Evolutionary conservation across 331 rosid genomes (phyloP).

Genomic region (Arachis monticola): DNA sequence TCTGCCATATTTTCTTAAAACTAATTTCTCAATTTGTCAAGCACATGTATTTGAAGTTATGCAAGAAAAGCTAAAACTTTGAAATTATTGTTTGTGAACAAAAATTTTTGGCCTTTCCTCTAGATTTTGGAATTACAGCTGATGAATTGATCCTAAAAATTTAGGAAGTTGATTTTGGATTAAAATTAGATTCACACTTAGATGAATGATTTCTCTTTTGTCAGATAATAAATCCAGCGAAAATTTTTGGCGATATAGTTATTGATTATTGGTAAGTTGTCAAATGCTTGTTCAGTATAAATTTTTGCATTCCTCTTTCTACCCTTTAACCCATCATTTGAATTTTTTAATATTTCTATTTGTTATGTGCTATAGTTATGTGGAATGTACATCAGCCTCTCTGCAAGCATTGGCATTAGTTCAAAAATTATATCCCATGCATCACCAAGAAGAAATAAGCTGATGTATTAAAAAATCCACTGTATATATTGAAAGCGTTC

Average conservation of each 20-base stretch:
- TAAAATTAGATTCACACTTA: slow-evolving; percentile 1
- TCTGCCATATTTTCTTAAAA: neutral
- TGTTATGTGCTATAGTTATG: slow-evolving; percentile 51
- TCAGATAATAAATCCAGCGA: slow-evolving; percentile 90
- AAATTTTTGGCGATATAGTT: slow-evolving; percentile 93
- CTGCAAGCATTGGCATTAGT: slow-evolving; percentile 76
- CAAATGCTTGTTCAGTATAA: slow-evolving; percentile 33
- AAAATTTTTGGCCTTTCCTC: slow-evolving; percentile 9
- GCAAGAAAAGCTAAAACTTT: slow-evolving; percentile 11
- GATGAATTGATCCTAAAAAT: slow-evolving; percentile 24
- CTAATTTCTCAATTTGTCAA: slow-evolving; percentile 23
- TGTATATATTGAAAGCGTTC: slow-evolving; percentile 62
- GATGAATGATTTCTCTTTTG: slow-evolving; percentile 31
- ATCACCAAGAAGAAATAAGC: slow-evolving; percentile 69
- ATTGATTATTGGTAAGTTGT: slow-evolving; percentile 88
- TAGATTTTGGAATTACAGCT: slow-evolving; percentile 23
- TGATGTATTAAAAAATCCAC: slow-evolving; percentile 61
- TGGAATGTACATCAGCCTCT: slow-evolving; percentile 91
- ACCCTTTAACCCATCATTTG: slow-evolving; percentile 1
- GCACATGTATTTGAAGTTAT: slow-evolving; percentile 32
- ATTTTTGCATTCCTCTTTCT: slow-evolving; percentile 15
- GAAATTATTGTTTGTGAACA: slow-evolving; percentile 35
- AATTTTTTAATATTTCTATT: slow-evolving; percentile 13
- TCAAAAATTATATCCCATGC: slow-evolving; percentile 65
- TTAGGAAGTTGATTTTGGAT: slow-evolving; percentile 13